Conservation (phyloP, 2,329 filamentous ascomycete species). For the Grosmannia serpens region DNA sequence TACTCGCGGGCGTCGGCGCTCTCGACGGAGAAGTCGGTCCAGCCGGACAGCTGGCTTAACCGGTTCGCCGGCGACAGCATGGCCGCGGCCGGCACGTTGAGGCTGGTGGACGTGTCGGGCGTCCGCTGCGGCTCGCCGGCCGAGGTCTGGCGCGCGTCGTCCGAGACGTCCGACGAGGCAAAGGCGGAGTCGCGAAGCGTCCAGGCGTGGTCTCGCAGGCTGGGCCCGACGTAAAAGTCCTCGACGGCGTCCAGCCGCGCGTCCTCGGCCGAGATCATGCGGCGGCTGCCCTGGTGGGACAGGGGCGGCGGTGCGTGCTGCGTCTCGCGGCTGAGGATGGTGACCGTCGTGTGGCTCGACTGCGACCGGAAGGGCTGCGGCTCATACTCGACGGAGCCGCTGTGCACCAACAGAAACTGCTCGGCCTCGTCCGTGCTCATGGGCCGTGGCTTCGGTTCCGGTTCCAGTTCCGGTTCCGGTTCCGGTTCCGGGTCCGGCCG, state of each 20-base stretch:
- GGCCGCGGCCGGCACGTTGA: conserved; percentile 35
- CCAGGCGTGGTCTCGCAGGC: conserved; percentile 21
- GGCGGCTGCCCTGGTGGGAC: not conserved
- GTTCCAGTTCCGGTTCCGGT: not conserved
- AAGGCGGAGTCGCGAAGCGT: conserved; percentile 21
- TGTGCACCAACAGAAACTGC: not conserved
- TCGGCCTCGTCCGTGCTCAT: not conserved
- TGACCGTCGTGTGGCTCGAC: conserved; percentile 35
- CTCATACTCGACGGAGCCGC: conserved; percentile 21
- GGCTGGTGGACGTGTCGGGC: conserved; percentile 29
- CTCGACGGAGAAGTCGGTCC: conserved; percentile 49
- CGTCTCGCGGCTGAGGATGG: conserved; percentile 34
- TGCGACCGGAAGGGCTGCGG: conserved; percentile 26
- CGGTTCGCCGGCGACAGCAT: conserved; percentile 32
- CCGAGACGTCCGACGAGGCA: conserved; percentile 20
- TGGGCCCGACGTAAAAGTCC: conserved; percentile 21
- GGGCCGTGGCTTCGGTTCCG: not conserved
- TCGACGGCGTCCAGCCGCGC: conserved; percentile 17
- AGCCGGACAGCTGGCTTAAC: conserved; percentile 43
- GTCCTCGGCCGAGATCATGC: not conserved
- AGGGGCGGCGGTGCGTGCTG: conserved; percentile 15
- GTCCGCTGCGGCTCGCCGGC: conserved; percentile 18
- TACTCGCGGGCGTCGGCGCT: conserved; percentile 32
- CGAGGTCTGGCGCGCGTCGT: conserved; percentile 16
- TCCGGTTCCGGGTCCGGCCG: not conserved